Evolutionary conservation across 2,329 filamentous ascomycete species (phyloP), one percentile per base, ranked within the genome.

Genomic region (Colletotrichum siamense): DNA sequence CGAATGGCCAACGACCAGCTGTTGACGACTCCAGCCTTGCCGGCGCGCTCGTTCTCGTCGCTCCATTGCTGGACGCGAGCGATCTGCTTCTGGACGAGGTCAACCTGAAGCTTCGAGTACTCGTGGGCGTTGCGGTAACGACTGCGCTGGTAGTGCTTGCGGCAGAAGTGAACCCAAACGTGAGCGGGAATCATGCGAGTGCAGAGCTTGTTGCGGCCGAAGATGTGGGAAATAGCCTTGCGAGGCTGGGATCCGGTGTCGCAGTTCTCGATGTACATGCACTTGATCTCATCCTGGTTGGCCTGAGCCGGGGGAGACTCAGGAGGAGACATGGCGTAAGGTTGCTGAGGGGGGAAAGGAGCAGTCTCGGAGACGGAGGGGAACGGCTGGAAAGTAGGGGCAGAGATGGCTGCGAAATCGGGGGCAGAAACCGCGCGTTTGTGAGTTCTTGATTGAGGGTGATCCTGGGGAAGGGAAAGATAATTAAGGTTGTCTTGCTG

Each of bases 201-300:
- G 80, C 92, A 94, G 9, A 91, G 88, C 85, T 97, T 97, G 87
- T 97, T 97, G 49, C 95, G 91, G 26, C 95, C 95, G 79, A 96
- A 96, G 71, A 96, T 91, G 81, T 97, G 94, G 0, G 94, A 95
- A 75, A 96, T 94, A 7, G 94, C 92, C 84, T 96, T 96, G 64
- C 95, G 91, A 28, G 90, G 89, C 71, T 91, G 88, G 7, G 91
- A 92, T 6, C 88, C 88, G 0, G 91, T 93, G 62, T 90, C 88
- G 81, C 92, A 94, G 76, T 90, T 86, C 2, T 86, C 82, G 18
- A 90, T 88, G 78, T 90, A 92, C 85, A 91, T 89, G 80, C 92
- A 93, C 61, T 80, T 77, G 61, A 78, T 78, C 61, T 77, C 71
- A 16, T 79, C 61, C 16, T 65, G 24, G 24, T 78, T 66, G 15